Conservation (phyloP, 345 rosid genomes). For the Aethionema arabicum region DNA sequence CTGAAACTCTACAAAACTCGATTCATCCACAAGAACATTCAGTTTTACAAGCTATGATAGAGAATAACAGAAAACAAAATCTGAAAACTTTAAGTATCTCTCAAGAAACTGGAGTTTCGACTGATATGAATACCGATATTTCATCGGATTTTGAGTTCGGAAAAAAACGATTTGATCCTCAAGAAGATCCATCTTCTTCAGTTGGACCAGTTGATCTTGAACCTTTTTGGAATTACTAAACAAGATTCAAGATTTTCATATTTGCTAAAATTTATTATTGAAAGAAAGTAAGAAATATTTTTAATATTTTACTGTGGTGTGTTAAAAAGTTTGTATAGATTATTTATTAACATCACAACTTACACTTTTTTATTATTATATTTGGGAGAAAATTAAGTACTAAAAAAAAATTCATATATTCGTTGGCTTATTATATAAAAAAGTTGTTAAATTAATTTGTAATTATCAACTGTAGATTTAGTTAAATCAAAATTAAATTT, state of each 20-base stretch:
- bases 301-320: slow-evolving; percentile 34
- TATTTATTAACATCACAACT: slow-evolving; percentile 22
- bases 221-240: slow-evolving; percentile 70
- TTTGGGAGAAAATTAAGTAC: slow-evolving; percentile 11
- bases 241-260: slow-evolving; percentile 2
- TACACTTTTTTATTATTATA: slow-evolving; percentile 20
- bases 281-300: slow-evolving; percentile 25
- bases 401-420: too few relatives aligned
- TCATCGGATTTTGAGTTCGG: slow-evolving; percentile 54
- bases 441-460: too few relatives aligned
- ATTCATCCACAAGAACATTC: slow-evolving; percentile 50
- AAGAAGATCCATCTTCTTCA: slow-evolving; percentile 51
- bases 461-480: too few relatives aligned
- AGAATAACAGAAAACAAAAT: slow-evolving; percentile 44
- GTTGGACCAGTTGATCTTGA: slow-evolving; percentile 54
- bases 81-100: slow-evolving; percentile 59
- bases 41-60: slow-evolving; percentile 51
- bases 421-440: too few relatives aligned
- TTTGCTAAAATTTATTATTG: slow-evolving; percentile 22
- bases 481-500: too few relatives aligned
- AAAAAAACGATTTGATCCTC: slow-evolving; percentile 47
- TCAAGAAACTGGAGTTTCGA: slow-evolving; percentile 53
- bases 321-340: slow-evolving; percentile 35
- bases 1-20: slow-evolving; percentile 40
- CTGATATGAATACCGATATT: slow-evolving; percentile 42